A percentile compares a stretch with the other conserved stretches of the same genome.
Conservation (phyloP, 2,329 filamentous ascomycete species). For the Periconia sp. region DNA sequence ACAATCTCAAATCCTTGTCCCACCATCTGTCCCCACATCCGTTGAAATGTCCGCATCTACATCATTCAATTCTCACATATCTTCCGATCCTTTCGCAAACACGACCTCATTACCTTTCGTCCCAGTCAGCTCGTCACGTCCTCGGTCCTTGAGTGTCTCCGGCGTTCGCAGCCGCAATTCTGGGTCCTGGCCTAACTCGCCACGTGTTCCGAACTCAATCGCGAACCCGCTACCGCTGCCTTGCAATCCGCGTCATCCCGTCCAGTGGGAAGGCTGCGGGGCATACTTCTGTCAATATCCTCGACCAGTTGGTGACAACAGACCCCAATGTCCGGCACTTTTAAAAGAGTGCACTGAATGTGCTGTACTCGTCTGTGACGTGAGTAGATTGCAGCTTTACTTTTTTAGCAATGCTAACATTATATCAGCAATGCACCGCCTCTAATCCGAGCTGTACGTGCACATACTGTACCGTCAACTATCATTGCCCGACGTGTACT, state of each 20-base stretch:
- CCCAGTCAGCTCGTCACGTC: constrained; percentile 41
- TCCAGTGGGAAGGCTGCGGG: constrained; percentile 52
- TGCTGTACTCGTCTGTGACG: constrained; percentile 49
- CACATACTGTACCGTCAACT: constrained; percentile 47
- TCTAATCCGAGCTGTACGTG: constrained; percentile 44
- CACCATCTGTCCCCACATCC: constrained; percentile 24
- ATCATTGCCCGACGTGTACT: constrained; percentile 47
- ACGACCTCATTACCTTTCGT: constrained; percentile 34
- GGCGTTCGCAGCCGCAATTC: constrained; percentile 42
- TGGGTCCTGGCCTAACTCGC: constrained; percentile 32
- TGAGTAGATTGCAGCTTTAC: constrained; percentile 27
- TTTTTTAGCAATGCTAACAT: constrained; percentile 14
- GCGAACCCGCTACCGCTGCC: constrained; percentile 45
- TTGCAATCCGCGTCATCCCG: constrained; percentile 48
- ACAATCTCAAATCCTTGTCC: constrained; percentile 42
- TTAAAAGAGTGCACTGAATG: constrained; percentile 49
- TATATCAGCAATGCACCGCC: constrained; percentile 34
- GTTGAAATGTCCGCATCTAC: constrained; percentile 38
- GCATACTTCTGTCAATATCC: constrained; percentile 50
- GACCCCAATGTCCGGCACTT: constrained; percentile 42
- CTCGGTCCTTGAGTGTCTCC: constrained; percentile 45
- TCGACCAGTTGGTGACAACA: constrained; percentile 45
- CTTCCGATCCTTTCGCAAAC: constrained; percentile 31
- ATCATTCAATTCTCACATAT: constrained; percentile 29
- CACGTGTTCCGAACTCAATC: constrained; percentile 34